Evolutionary conservation across 306 rosid genomes (phyloP), one percentile per base, ranked within the genome.

Genomic region (Elaeagnus macrophylla): DNA sequence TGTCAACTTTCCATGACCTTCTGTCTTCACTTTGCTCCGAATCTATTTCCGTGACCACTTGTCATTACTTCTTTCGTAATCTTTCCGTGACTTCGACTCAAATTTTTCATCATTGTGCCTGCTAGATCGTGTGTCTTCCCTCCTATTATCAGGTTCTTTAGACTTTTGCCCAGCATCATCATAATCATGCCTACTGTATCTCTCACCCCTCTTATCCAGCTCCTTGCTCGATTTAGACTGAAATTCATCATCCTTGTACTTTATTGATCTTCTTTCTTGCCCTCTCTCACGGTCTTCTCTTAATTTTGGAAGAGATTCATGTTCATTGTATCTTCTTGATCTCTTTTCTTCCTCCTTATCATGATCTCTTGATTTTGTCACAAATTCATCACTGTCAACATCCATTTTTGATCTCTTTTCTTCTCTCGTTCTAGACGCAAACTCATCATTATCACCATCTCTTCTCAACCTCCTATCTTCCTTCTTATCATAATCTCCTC

Each of bases 221-320:
- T 52, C 54, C 42, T 44, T 65, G 68, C 50, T 61, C 9, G 8
- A 52, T 63, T 53, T 63, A 1, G 25, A 37, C 38, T 14, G 41
- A 63, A 39, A 47, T 54, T 70, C 77, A 12, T 64, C 17, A 0
- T 51, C 62, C 12, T 48, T 47, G 18, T 51, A 61, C 54, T 54
- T 57, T 54, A 54, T 74, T 11, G 75, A 65, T 61, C 64, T 73
- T 67, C 65, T 80, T 53, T 80, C 89, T 14, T 70, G 68, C 71
- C 79, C 73, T 66, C 32, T 51, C 51, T 77, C 78, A 59, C 56
- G 72, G 61, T 67, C 84, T 69, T 71, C 83, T 72, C 77, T 79
- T 25, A 82, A 81, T 65, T 66, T 80, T 38, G 61, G 64, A 42
- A 64, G 62, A 53, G 38, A 63, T 50, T 69, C 95, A 48, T 81